These are phyloP conservation scores for Lactifluus volemus DNA, from an alignment of 768 basidiomycete species.

Conservation along the genomic window DNA sequence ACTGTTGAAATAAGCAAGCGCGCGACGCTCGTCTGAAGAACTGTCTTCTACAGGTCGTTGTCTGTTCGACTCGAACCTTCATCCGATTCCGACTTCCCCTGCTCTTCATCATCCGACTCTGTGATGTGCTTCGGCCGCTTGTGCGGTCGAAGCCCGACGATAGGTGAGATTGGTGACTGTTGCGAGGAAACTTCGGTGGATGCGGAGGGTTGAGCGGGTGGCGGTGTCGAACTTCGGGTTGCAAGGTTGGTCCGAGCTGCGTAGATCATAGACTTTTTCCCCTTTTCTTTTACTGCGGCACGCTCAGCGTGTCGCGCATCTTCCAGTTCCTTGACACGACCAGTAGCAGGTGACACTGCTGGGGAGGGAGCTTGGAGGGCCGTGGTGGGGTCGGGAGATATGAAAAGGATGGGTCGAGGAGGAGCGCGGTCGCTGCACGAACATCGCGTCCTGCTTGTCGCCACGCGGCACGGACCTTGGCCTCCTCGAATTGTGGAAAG, in stretches of 20 bases:
- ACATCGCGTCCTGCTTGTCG: constrained; percentile 49
- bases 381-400: constrained; percentile 21
- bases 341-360: constrained; percentile 33
- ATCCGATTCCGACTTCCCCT: constrained; percentile 45
- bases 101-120: constrained; percentile 58
- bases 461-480: constrained; percentile 59
- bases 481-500: constrained; percentile 40
- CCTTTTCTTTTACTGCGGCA: constrained; percentile 61
- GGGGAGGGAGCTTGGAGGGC: not conserved
- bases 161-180: constrained; percentile 37
- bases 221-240: constrained; percentile 27
- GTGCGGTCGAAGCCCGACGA: constrained; percentile 33
- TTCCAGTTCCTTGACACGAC: constrained; percentile 63
- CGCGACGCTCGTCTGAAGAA: constrained; percentile 38
- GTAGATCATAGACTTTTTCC: constrained; percentile 77
- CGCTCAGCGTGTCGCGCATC: constrained; percentile 63
- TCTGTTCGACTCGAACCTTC: constrained; percentile 32
- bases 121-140: constrained; percentile 52
- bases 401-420: constrained; percentile 45
- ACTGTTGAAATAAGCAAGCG: constrained; percentile 62
- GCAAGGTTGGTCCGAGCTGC: constrained; percentile 50
- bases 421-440: constrained; percentile 47
- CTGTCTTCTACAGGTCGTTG: constrained; percentile 26
- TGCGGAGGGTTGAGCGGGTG: constrained; percentile 31
- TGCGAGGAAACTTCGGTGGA: constrained; percentile 31